Evolutionary conservation across 345 rosid genomes (phyloP), one percentile per base, ranked within the genome.

Genomic region (Eucalyptus regnans): DNA sequence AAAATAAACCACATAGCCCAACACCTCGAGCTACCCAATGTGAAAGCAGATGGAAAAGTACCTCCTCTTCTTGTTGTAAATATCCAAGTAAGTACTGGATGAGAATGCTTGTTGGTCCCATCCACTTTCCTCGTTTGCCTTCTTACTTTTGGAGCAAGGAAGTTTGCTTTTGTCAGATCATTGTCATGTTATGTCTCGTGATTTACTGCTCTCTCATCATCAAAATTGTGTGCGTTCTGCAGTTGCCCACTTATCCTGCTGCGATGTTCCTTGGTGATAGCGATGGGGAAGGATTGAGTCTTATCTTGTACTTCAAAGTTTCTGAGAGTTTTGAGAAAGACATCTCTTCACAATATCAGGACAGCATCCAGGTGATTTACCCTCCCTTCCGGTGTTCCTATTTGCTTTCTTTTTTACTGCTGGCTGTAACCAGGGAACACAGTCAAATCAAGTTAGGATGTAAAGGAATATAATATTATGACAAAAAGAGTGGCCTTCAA

Each of bases 211-310:
- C 50, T 62, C 54, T 46, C 43, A 31, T 87, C 27, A 68, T 46
- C 41, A 49, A 43, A 88, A 23, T 71, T 86, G 27, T 87, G 64
- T 56, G 41, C 50, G 29, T 84, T 41, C 88, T 41, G 90, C 95
- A 97, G 99, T 91, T 97, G 89, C 99, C 99, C 56, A 96, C 98
- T 51, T 97, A 97, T 93, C 99, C 99, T 68, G 95, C 97, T 54
- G 93, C 98, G 54, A 94, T 97, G 97, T 97, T 97, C 91, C 95
- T 94, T 58, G 99, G 98, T 4, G 99, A 96, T 86, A 93, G 92
- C 37, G 95, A 95, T 90, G 99, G 99, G 15, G 99, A 96, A 95
- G 99, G 99, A 86, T 93, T 97, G 97, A 97, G 99, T 90, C 96
- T 97, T 43, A 96, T 97, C 46, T 92, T 97, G 60, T 96, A 96